Conservation (phyloP, 2,329 filamentous ascomycete species). For the Pyricularia sp. region DNA sequence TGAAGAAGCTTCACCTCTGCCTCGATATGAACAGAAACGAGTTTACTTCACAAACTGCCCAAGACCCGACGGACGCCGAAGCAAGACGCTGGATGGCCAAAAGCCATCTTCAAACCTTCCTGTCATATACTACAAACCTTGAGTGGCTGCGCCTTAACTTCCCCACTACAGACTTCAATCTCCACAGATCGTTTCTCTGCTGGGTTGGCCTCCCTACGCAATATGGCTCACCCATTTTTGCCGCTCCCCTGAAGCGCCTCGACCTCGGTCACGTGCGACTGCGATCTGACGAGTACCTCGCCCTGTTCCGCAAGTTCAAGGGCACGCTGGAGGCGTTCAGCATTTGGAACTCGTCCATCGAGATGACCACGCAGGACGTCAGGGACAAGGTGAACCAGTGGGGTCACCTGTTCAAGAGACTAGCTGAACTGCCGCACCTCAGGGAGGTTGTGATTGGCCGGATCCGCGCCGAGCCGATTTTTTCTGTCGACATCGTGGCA, state of each 20-base stretch:
- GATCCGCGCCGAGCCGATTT: not conserved
- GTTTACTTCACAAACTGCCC: not conserved
- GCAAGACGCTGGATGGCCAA: constrained; percentile 13
- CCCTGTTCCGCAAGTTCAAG: not conserved
- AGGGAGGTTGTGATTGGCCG: not conserved
- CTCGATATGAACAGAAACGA: constrained; percentile 8
- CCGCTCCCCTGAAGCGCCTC: constrained; percentile 1
- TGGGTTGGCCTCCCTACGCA: constrained; percentile 1
- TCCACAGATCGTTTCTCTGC: not conserved
- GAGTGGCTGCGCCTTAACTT: constrained; percentile 46
- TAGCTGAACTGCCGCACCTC: constrained; percentile 1
- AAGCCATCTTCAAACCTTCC: constrained; percentile 21
- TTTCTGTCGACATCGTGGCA: not conserved
- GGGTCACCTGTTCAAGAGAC: not conserved
- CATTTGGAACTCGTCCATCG: not conserved
- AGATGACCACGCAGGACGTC: not conserved
- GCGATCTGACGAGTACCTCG: not conserved
- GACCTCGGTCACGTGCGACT: not conserved
- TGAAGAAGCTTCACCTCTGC: constrained; percentile 35
- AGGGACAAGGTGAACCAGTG: not conserved
- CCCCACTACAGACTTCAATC: not conserved
- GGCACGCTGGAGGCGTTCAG: not conserved
- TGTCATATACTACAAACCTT: constrained; percentile 30
- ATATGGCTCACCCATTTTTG: not conserved
- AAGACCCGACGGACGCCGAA: constrained; percentile 7